Percentiles rank a stretch among this genome's conserved stretches.
These are phyloP conservation scores for Beauveria sp. DNA, from an alignment of 2,329 filamentous ascomycete genomes.

Conservation along the genomic window DNA sequence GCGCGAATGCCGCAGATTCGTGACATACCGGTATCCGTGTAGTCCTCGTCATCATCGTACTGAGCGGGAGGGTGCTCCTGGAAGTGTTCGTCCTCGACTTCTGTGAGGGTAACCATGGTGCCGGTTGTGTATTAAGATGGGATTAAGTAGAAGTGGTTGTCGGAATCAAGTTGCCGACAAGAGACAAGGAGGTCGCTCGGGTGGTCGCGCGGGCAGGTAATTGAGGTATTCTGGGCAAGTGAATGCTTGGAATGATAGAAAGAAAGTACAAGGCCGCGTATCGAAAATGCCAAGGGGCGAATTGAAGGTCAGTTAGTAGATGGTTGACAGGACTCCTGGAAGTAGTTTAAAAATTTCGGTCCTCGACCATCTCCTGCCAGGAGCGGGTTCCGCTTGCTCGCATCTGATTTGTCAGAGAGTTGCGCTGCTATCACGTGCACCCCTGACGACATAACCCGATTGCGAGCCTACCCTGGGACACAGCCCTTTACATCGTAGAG, in stretches of 20 bases:
- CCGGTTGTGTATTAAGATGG: constrained; percentile 14
- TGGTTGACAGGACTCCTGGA: constrained; percentile 7
- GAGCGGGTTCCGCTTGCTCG: background rate
- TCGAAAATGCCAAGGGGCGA: background rate
- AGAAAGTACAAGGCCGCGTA: background rate
- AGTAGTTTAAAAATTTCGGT: constrained; percentile 14
- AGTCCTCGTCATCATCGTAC: constrained; percentile 87
- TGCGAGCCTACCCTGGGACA: background rate
- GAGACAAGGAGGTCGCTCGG: background rate
- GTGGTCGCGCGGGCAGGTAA: background rate
- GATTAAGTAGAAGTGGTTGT: background rate
- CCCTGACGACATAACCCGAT: background rate
- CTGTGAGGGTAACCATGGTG: constrained; percentile 91
- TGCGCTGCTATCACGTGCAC: constrained; percentile 12
- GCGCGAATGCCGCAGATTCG: background rate
- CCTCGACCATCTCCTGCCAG: background rate
- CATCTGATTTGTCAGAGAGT: background rate
- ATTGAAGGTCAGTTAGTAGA: background rate
- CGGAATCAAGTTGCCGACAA: background rate
- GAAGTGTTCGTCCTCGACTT: constrained; percentile 96
- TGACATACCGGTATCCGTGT: constrained; percentile 78
- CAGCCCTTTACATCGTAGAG: background rate
- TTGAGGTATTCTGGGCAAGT: background rate
- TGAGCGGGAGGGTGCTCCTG: constrained; percentile 61
- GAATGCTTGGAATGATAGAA: constrained; percentile 5